Conservation (phyloP, 2,329 filamentous ascomycete species). For the Fusarium illudens region DNA sequence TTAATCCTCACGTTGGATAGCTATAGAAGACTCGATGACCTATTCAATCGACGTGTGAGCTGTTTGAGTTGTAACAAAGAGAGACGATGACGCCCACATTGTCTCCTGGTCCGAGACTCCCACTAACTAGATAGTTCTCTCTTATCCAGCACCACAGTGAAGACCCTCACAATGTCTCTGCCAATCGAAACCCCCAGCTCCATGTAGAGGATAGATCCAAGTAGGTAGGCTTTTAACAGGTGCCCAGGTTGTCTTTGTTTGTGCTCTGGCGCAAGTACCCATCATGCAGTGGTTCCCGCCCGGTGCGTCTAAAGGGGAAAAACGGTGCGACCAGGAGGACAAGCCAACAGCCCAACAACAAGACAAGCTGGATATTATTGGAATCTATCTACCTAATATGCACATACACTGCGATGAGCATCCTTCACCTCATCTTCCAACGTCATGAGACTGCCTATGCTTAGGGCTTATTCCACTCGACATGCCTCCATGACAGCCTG, state of each 20-base stretch:
- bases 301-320: background rate
- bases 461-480: background rate
- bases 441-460: background rate
- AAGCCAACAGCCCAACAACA: background rate
- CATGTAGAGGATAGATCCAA: background rate
- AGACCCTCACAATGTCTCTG: background rate
- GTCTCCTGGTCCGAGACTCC: background rate
- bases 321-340: background rate
- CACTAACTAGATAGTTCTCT: background rate
- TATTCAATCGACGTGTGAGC: background rate
- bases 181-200: background rate
- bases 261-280: constrained; percentile 10
- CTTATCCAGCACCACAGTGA: background rate
- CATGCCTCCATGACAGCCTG: background rate
- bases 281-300: background rate
- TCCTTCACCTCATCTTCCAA: background rate
- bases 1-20: background rate
- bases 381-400: background rate
- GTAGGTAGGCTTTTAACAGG: background rate
- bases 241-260: background rate
- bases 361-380: background rate
- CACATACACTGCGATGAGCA: background rate
- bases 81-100: background rate
- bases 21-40: background rate
- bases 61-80: background rate